These are phyloP conservation scores for Aspergillus kassunensis DNA, from an alignment of 495 filamentous ascomycete genomes.

Conservation along the genomic window DNA sequence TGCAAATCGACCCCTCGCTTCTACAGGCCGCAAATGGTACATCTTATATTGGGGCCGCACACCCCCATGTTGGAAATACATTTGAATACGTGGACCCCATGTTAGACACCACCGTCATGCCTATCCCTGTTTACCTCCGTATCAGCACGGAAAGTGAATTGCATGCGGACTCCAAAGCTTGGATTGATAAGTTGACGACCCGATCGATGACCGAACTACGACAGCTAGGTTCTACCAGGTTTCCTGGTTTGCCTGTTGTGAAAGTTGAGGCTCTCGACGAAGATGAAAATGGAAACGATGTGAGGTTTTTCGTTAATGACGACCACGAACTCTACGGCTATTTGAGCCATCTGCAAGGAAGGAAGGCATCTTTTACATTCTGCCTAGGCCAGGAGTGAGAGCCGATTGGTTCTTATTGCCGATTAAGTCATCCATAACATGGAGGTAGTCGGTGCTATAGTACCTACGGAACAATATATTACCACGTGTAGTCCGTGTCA, in stretches of 20 bases:
- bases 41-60: constrained; percentile 37
- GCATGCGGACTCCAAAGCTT: constrained; percentile 45
- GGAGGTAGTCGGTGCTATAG: not conserved
- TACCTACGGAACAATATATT: too few species aligned
- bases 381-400: constrained; percentile 22
- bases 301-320: constrained; percentile 56
- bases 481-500: too few species aligned
- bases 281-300: constrained; percentile 53
- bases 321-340: constrained; percentile 70
- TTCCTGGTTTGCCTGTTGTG: constrained; percentile 50
- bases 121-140: constrained; percentile 62
- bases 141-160: constrained; percentile 52
- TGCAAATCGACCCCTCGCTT: constrained; percentile 65
- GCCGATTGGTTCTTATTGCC: not conserved
- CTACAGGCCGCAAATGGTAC: constrained; percentile 50
- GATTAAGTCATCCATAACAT: not conserved
- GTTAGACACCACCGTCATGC: constrained; percentile 23
- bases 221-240: constrained; percentile 50
- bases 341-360: constrained; percentile 56
- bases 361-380: constrained; percentile 65
- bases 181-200: constrained; percentile 57
- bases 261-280: constrained; percentile 64
- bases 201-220: constrained; percentile 55
- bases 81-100: constrained; percentile 39
- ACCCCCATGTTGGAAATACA: constrained; percentile 35